Evolutionary conservation across 208 protist species (phyloP).

Genomic region (Trypanosoma mega): DNA sequence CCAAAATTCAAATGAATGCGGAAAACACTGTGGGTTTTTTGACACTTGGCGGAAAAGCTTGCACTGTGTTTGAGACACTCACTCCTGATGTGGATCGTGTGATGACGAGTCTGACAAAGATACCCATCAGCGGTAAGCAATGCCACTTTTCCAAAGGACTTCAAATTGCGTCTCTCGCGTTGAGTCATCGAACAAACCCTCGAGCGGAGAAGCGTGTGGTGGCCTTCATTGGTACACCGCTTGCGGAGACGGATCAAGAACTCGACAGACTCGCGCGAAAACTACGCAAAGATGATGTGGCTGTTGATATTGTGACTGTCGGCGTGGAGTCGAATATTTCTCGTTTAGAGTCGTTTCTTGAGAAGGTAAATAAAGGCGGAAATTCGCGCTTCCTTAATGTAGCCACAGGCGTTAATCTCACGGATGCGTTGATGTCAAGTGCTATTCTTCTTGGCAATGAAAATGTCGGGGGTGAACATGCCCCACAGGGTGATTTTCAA

Average conservation of each 20-base stretch:
- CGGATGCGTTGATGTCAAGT: constrained; percentile 91
- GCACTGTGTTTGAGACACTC: constrained; percentile 94
- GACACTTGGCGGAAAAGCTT: constrained; percentile 89
- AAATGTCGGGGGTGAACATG: constrained; percentile 19
- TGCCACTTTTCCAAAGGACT: constrained; percentile 91
- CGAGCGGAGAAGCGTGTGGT: constrained; percentile 96
- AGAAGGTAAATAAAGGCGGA: constrained; percentile 82
- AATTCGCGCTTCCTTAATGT: constrained; percentile 90
- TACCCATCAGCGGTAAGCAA: constrained; percentile 84
- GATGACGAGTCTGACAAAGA: constrained; percentile 84
- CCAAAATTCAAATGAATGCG: constrained; percentile 95
- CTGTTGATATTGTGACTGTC: constrained; percentile 97
- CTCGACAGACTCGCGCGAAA: constrained; percentile 93
- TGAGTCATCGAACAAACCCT: constrained; percentile 97
- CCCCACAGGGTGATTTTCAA: constrained; percentile 15
- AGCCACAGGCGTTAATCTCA: constrained; percentile 75
- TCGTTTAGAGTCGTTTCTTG: constrained; percentile 92
- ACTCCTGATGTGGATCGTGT: constrained; percentile 94
- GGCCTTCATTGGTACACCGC: constrained; percentile 96
- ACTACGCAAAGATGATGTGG: constrained; percentile 97
- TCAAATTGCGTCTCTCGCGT: constrained; percentile 93
- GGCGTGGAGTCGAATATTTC: constrained; percentile 90
- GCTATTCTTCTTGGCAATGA: constrained; percentile 80
- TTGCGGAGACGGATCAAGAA: constrained; percentile 86
- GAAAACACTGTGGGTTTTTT: constrained; percentile 97